Evolutionary conservation across 1,139 yeast genomes (phyloP).

Genomic region (Kodamaea sp.): DNA sequence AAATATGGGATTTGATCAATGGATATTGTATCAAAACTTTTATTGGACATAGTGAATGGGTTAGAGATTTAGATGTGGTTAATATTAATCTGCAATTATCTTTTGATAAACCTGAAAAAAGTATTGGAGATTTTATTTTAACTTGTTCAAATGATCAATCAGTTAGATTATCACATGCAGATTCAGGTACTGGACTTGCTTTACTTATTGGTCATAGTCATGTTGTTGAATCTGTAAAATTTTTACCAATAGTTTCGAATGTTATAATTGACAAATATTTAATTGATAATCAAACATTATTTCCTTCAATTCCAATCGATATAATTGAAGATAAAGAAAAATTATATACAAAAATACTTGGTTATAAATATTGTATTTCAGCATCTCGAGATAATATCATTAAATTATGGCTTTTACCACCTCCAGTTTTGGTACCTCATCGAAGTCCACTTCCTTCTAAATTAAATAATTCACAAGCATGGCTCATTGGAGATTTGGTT

Average conservation of each 20-base stretch:
- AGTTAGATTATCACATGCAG: slow-evolving; percentile 59
- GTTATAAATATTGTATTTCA: slow-evolving; percentile 68
- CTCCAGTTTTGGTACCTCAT: slow-evolving; percentile 53
- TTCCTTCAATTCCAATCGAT: slow-evolving; percentile 34
- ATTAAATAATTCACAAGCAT: slow-evolving; percentile 55
- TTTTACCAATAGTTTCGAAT: slow-evolving; percentile 57
- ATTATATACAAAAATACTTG: slow-evolving; percentile 34
- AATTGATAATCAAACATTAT: slow-evolving; percentile 28
- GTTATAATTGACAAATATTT: slow-evolving; percentile 48
- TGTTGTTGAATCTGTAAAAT: slow-evolving; percentile 72
- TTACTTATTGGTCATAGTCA: slow-evolving; percentile 75
- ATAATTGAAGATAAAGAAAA: slow-evolving; percentile 22
- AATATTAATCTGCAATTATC: slow-evolving; percentile 15
- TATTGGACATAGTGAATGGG: slow-evolving; percentile 88
- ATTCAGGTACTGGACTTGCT: slow-evolving; percentile 66
- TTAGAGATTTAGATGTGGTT: slow-evolving; percentile 55
- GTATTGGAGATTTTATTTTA: slow-evolving; percentile 53
- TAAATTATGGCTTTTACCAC: slow-evolving; percentile 72
- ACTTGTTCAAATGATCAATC: slow-evolving; percentile 85
- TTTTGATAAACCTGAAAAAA: slow-evolving; percentile 10
- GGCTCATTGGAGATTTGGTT: slow-evolving; percentile 47
- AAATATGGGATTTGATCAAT: slow-evolving; percentile 70
- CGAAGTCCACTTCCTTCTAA: slow-evolving; percentile 55
- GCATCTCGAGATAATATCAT: slow-evolving; percentile 80
- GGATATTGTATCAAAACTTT: slow-evolving; percentile 70